Conservation (phyloP, 345 rosid species). For the Rhizophora apiculata region DNA sequence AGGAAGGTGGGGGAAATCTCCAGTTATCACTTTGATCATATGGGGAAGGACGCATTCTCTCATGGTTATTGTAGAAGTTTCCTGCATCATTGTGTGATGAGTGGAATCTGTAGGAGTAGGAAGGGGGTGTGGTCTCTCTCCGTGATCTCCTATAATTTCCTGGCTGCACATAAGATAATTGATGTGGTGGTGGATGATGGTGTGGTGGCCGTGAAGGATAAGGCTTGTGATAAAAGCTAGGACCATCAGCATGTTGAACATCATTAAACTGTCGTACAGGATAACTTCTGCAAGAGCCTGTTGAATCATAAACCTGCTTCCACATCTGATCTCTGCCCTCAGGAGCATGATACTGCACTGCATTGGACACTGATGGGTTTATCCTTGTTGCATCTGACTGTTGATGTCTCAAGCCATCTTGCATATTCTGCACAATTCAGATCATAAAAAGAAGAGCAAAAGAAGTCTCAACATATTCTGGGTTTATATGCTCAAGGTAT, state of each 20-base stretch:
- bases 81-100: slow-evolving; percentile 47
- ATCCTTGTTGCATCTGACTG: slow-evolving; percentile 39
- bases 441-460: slow-evolving; percentile 10
- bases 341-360: slow-evolving; percentile 43
- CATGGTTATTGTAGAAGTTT: slow-evolving; percentile 53
- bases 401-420: slow-evolving; percentile 46
- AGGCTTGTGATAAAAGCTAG: slow-evolving; percentile 46
- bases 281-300: slow-evolving; percentile 43
- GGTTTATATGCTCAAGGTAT: not conserved
- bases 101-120: slow-evolving; percentile 49
- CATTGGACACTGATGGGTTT: slow-evolving; percentile 37
- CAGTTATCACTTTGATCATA: slow-evolving; percentile 58
- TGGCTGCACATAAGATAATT: slow-evolving; percentile 57
- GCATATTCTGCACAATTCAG: slow-evolving; percentile 40
- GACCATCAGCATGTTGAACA: slow-evolving; percentile 45
- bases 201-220: slow-evolving; percentile 65
- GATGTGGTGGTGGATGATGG: slow-evolving; percentile 57
- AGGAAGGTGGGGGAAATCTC: slow-evolving; percentile 54
- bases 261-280: slow-evolving; percentile 34
- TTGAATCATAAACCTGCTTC: slow-evolving; percentile 43
- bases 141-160: slow-evolving; percentile 50
- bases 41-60: slow-evolving; percentile 65
- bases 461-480: slow-evolving; percentile 6
- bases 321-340: slow-evolving; percentile 52
- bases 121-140: slow-evolving; percentile 56